Percentiles rank a stretch among this genome's conserved stretches.
These are phyloP conservation scores for Brassica balearica DNA, from an alignment of 441 rosid genomes.

Conservation along the genomic window DNA sequence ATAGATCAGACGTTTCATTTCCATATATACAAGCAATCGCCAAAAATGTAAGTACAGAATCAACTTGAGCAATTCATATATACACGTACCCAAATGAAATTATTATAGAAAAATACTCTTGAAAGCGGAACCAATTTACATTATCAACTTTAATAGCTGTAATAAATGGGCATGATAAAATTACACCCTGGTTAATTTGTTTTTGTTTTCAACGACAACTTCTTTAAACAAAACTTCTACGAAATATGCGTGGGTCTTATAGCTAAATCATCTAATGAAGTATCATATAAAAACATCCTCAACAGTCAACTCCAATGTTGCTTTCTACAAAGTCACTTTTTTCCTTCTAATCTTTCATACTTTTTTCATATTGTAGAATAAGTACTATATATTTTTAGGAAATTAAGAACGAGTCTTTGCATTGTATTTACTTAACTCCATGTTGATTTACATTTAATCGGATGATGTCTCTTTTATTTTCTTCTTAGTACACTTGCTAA, in stretches of 20 bases:
- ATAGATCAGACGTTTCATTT: background rate
- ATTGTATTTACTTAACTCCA: slow-evolving; percentile 22
- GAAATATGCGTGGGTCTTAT: background rate
- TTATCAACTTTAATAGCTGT: background rate
- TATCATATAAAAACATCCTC: background rate
- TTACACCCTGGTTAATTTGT: background rate
- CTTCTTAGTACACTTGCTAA: slow-evolving; percentile 31
- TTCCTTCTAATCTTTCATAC: background rate
- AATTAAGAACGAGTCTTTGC: slow-evolving; percentile 33
- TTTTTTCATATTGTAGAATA: background rate
- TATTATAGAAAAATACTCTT: background rate
- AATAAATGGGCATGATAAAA: background rate
- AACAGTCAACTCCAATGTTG: slow-evolving; percentile 6
- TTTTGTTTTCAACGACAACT: background rate
- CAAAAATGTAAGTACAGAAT: background rate
- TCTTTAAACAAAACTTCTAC: background rate
- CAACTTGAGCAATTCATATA: background rate
- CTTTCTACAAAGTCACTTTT: background rate
- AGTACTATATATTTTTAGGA: background rate
- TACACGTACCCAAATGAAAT: background rate
- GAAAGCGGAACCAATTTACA: background rate
- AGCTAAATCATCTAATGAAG: background rate
- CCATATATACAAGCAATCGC: background rate
- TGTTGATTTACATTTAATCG: slow-evolving; percentile 31
- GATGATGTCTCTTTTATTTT: slow-evolving; percentile 31